These are phyloP conservation scores for Cryptococcus sp. DNA, from an alignment of 1,284 basidiomycete genomes.

Conservation along the genomic window DNA sequence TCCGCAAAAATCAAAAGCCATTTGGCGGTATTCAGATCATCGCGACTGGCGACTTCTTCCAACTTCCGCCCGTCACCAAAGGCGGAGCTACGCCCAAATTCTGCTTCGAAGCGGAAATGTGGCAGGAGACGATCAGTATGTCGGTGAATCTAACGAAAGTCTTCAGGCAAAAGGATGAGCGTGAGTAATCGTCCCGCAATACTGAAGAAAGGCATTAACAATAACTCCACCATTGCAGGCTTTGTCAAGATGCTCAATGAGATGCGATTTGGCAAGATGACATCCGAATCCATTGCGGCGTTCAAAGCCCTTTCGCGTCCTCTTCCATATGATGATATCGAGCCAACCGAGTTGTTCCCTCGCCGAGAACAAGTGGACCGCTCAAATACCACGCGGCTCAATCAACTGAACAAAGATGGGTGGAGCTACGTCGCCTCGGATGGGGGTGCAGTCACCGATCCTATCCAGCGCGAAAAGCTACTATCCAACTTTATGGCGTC, in stretches of 20 bases:
- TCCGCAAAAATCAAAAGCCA: slow-evolving; percentile 65
- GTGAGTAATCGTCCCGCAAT: slow-evolving; percentile 33
- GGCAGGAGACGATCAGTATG: slow-evolving; percentile 73
- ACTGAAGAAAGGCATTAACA: slow-evolving; percentile 17
- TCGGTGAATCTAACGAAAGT: slow-evolving; percentile 88
- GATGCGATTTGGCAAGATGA: slow-evolving; percentile 78
- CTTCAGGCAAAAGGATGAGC: slow-evolving; percentile 66
- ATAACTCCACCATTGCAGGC: slow-evolving; percentile 53
- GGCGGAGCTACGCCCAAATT: slow-evolving; percentile 60
- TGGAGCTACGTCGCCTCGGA: slow-evolving; percentile 60
- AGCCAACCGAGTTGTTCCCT: slow-evolving; percentile 84
- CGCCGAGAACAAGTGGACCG: slow-evolving; percentile 77
- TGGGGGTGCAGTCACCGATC: slow-evolving; percentile 60
- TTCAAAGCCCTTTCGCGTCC: slow-evolving; percentile 65
- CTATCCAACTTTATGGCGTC: slow-evolving; percentile 75
- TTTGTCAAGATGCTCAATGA: slow-evolving; percentile 90
- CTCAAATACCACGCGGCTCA: slow-evolving; percentile 69
- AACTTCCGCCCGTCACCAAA: slow-evolving; percentile 87
- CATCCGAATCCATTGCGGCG: slow-evolving; percentile 59
- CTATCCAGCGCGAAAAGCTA: slow-evolving; percentile 62
- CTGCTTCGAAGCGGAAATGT: slow-evolving; percentile 84
- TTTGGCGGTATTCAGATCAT: slow-evolving; percentile 97
- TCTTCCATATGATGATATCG: slow-evolving; percentile 65
- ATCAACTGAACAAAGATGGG: slow-evolving; percentile 52
- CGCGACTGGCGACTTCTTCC: slow-evolving; percentile 95